These are phyloP conservation scores for Willaertia magna DNA, from an alignment of 208 protist genomes.

Conservation along the genomic window DNA sequence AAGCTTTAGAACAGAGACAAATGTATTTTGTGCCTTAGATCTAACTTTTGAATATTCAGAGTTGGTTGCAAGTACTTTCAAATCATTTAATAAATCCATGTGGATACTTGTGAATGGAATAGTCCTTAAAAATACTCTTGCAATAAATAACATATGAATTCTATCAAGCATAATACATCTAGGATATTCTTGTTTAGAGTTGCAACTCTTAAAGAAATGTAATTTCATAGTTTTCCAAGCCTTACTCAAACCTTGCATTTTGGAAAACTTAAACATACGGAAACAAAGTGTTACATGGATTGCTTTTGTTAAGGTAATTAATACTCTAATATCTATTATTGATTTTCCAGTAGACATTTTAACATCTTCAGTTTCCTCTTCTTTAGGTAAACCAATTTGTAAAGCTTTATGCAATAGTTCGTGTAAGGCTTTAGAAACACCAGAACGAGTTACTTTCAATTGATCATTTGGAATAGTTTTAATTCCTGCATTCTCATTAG, in stretches of 20 bases:
- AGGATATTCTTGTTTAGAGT: neutral
- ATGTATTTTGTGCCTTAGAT: neutral
- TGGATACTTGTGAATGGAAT: neutral
- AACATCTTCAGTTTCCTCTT: neutral
- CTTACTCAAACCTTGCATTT: neutral
- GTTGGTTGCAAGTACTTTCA: neutral
- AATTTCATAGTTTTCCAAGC: neutral
- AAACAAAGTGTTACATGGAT: neutral
- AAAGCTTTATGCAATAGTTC: neutral
- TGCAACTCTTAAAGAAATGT: neutral
- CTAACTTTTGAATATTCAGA: neutral
- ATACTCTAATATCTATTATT: neutral
- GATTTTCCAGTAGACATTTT: neutral
- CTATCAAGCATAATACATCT: neutral
- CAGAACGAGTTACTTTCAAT: neutral
- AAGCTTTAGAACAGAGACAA: neutral
- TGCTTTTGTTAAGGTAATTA: neutral
- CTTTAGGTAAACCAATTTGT: neutral
- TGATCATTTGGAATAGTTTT: neutral
- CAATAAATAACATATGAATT: neutral
- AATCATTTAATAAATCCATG: neutral
- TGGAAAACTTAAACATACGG: neutral
- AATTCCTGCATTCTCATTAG: neutral
- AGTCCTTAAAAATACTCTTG: neutral
- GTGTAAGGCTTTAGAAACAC: neutral